Base-by-base conservation (phyloP, 2,329 filamentous ascomycete genomes). In the Phoma sp. region DNA sequence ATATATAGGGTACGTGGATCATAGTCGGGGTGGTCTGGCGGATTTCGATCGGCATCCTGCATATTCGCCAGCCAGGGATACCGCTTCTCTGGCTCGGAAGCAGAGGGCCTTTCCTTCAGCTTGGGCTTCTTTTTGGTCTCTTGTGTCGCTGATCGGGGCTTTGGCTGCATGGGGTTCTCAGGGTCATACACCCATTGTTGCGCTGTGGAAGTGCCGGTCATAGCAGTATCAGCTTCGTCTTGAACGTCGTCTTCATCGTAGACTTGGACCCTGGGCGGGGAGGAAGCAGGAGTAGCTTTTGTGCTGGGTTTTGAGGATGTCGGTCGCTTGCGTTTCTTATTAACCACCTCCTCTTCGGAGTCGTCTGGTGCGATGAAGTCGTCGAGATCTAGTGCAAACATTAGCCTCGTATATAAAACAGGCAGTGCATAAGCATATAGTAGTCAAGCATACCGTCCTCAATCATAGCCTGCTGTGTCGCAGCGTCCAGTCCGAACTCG, bases 1-100 rank as follows among this genome's bases (percentile, higher is more conserved):
- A 99, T 89, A 73, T 88, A 96, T n/a, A 99, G 83, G 0, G 92
- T 96, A 18, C 91, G 84, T 7, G 91, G 91, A 66, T 99, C 93
- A 66, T 93, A 96, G 52, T 99, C 93, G 0, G 93, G 89, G 72
- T 97, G 86, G 8, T 84, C 88, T 0, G 85, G 84, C 0, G 88
- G 83, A 67, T 96, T 87, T 47, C 88, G 86, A 66, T 98, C 92
- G 43, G 91, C 91, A 73, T 99, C 95, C 62, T 83, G 80, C 53
- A 95, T 83, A 56, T 93, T 88, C 45, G 91, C 93, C 49, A 99
- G 83, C 95, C 95, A 99, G 10, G 90, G 77, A 69, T 99, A 96
- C 57, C 95, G 84, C 51, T 93, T 83, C 60, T 96, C 91, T 1
- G 93, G 92, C 40, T 96, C 92, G 33, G 85, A 89, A 27, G 86